These are phyloP conservation scores for Aspergillus fijiensis DNA, from an alignment of 2,329 filamentous ascomycete species.

Conservation along the genomic window DNA sequence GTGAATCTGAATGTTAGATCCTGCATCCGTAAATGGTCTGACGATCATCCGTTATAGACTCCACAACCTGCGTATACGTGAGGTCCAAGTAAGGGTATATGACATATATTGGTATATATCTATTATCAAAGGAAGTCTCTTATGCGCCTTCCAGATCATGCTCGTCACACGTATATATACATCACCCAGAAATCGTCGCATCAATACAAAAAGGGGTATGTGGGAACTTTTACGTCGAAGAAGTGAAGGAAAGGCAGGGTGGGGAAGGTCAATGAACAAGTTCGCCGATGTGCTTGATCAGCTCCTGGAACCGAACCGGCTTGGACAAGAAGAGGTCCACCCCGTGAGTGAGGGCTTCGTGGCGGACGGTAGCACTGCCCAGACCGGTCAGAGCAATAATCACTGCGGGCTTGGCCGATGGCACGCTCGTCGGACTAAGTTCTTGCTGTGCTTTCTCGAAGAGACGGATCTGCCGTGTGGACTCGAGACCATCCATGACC, in stretches of 20 bases:
- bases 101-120: not conserved
- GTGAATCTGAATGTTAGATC: no score
- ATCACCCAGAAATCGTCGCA: not conserved
- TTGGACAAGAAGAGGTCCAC: conserved; percentile 38
- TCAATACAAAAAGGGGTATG: not conserved
- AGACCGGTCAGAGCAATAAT: conserved; percentile 35
- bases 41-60: no score
- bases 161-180: not conserved
- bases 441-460: not conserved
- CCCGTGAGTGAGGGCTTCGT: conserved; percentile 33
- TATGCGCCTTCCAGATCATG: not conserved
- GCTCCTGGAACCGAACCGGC: conserved; percentile 23
- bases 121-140: not conserved
- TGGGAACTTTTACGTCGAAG: not conserved
- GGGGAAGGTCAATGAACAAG: conserved; percentile 1
- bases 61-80: no score
- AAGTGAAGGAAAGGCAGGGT: not conserved
- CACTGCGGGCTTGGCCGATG: conserved; percentile 12
- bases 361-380: conserved; percentile 28
- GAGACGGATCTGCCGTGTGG: not conserved
- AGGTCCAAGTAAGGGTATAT: no score
- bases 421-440: not conserved
- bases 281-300: conserved; percentile 8
- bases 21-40: no score
- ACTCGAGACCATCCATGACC: conserved; percentile 30